Base-by-base conservation (phyloP, 805 yeast species). In the Torulaspora indica region DNA sequence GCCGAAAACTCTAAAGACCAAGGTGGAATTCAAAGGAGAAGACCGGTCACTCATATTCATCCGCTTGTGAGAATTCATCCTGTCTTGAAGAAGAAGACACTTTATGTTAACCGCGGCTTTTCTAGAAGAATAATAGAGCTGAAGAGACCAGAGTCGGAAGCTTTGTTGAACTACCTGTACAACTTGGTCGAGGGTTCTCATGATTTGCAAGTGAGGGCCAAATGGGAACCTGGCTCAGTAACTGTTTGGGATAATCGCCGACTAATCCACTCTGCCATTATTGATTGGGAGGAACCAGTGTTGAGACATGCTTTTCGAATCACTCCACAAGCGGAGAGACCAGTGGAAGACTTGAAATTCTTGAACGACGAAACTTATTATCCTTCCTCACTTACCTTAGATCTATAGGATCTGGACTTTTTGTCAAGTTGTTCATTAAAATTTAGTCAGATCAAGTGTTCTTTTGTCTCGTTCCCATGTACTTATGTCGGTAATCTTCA, bases 201-300 rank as follows among this genome's bases (percentile, higher is more conserved):
- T n/a, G 88, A 82, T 60, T 71, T 82, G 53, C 86, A 82, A 52
- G 69, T 82, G 42, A 75, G 90, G 58, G 85, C 86, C 36, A 72
- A 64, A 43, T 85, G 88, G 85, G 82, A 78, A 58, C 80, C 81
- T 42, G 74, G 76, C 39, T 76, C 88, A 1, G 82, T 85, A 40
- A 86, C 81, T 14, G 64, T 82, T 22, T 85, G 91, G 91, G 93
- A 85, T 58, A 85, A 85, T 71, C 78, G 93, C 61, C 71, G 82
- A 57, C 75, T 79, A 8, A 66, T 76, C 20, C 93, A 85, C 62
- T 70, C 85, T 10, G 88, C 89, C 12, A 72, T 80, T 13, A 74
- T 78, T 43, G 91, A 85, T 56, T 84, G 86, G 82, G 82, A 76
- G 52, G 71, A 76, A 36, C 81, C 83, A 13, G 76, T 73, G 31